phyloP scores from a whole-genome alignment of 2,329 filamentous ascomycete genomes.

The Scopulariopsis brevicaulis region DNA sequence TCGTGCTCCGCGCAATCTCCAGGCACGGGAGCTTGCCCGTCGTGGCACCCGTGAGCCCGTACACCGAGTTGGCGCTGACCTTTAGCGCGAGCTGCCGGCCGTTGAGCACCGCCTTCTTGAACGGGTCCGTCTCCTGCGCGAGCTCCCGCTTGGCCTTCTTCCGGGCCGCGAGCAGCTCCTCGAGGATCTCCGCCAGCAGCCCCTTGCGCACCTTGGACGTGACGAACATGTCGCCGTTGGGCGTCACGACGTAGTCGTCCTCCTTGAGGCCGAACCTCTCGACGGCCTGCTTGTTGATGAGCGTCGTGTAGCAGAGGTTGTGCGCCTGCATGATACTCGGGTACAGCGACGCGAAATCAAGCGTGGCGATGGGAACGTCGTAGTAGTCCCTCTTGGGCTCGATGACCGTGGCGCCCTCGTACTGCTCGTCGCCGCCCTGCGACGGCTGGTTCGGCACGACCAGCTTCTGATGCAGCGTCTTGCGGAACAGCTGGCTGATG shows the following conservation, averaged over 20 bases:
- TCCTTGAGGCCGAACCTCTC: conserved; percentile 69
- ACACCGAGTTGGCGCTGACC: conserved; percentile 94
- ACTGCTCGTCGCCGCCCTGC: conserved; percentile 71
- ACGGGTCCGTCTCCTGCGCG: conserved; percentile 79
- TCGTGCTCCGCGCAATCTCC: conserved; percentile 91
- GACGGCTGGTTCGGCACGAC: conserved; percentile 80
- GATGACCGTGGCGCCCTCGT: conserved; percentile 96
- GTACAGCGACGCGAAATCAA: conserved; percentile 98
- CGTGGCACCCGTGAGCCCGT: conserved; percentile 92
- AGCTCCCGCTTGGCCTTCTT: conserved; percentile 91
- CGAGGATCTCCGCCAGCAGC: conserved; percentile 85
- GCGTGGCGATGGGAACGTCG: conserved; percentile 85
- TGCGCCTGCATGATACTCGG: conserved; percentile 98
- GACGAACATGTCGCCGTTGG: conserved; percentile 87
- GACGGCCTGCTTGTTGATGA: conserved; percentile 65
- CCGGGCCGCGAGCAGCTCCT: conserved; percentile 82
- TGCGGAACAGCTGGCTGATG: conserved; percentile 92
- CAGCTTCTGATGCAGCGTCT: conserved; percentile 83
- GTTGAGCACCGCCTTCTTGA: conserved; percentile 96
- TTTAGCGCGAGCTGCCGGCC: conserved; percentile 95
- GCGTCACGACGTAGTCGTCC: conserved; percentile 92
- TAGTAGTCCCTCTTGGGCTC: conserved; percentile 92
- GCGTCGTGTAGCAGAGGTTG: conserved; percentile 94
- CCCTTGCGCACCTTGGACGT: conserved; percentile 85
- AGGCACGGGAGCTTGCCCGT: conserved; percentile 93